These are phyloP conservation scores for Hemileccinum impolitum DNA, from an alignment of 768 basidiomycete genomes.

Conservation along the genomic window DNA sequence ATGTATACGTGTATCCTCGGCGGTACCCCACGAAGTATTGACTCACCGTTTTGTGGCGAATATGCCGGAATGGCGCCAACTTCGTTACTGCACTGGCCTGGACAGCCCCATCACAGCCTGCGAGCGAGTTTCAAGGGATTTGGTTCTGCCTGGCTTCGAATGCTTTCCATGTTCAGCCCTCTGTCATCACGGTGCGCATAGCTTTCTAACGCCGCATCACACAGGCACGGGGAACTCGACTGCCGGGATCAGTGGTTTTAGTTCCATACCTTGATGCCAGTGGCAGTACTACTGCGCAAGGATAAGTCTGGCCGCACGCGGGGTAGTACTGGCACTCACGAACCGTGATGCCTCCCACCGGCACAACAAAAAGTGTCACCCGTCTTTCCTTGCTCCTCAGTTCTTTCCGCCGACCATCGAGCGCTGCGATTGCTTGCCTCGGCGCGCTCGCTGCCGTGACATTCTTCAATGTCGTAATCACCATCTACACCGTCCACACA, in stretches of 20 bases:
- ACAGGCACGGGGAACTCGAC: background rate
- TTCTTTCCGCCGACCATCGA: background rate
- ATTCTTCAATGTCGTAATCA: constrained; percentile 19
- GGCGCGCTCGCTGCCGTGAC: constrained; percentile 21
- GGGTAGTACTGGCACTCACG: background rate
- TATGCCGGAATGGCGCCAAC: background rate
- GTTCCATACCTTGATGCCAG: background rate
- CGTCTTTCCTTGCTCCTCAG: background rate
- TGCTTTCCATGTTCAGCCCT: background rate
- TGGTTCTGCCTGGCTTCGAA: too few relatives aligned
- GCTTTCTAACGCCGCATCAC: background rate
- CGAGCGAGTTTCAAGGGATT: background rate
- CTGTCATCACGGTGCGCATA: background rate
- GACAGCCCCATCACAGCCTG: background rate
- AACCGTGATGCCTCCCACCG: constrained; percentile 4
- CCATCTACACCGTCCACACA: constrained; percentile 16
- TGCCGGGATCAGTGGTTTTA: background rate
- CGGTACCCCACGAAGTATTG: background rate
- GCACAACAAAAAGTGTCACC: background rate
- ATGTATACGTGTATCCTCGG: constrained; percentile 7
- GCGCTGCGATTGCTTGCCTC: constrained; percentile 11
- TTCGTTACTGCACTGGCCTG: background rate
- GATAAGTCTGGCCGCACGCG: background rate
- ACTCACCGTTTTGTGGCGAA: constrained; percentile 1
- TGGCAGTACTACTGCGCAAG: too few relatives aligned